Evolutionary conservation across 148 eudicot species (phyloP), one percentile per base, ranked within the genome.

Genomic region (Diospyros kaki): DNA sequence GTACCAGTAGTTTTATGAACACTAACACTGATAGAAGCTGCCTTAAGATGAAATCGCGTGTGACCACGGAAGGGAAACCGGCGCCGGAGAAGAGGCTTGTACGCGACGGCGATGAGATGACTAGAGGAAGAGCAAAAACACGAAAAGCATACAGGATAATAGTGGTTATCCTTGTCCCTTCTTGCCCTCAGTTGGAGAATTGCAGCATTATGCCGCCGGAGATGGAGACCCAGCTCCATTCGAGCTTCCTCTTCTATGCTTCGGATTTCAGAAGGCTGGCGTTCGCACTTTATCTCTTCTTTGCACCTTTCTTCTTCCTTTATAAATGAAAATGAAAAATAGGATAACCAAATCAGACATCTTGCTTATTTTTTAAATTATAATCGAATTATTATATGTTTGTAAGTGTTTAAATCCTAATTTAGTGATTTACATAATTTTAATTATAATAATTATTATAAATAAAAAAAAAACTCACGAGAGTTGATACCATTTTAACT

Each of bases 191-290:
- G 74, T 3, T 28, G 45, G 28, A 73, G 14, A 12, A 58, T 40
- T 45, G 70, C n/a, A 12, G 18, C 10, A 41, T 2, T 61, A 10
- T 64, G 70, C 28, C 9, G 28, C 14, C 42, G 56, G 42, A 63
- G 64, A 15, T 74, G 61, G 69, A 77, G 69, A 55, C 75, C 79
- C 14, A 77, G 39, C 75, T 77, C 79, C 79, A 77, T 77, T 12
- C 5, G 44, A 40, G 18, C 12, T 60, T 42, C 40, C 3, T 3
- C 6, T 72, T 52, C 53, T 0, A 9, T 44, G n/a, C 41, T 41
- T 51, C 39, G 64, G 73, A 71, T 42, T 71, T 56, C 43, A 28
- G 58, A 53, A 7, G 1, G 9, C 28, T 2, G 48, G 51, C 9
- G 52, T 15, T 64, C 0, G 28, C 8, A 8, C 52, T 48, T 8